Percentiles rank a stretch among this genome's conserved stretches.
phyloP scores from a whole-genome alignment of 2,329 filamentous ascomycete genomes.

The Diaporthe eres region DNA sequence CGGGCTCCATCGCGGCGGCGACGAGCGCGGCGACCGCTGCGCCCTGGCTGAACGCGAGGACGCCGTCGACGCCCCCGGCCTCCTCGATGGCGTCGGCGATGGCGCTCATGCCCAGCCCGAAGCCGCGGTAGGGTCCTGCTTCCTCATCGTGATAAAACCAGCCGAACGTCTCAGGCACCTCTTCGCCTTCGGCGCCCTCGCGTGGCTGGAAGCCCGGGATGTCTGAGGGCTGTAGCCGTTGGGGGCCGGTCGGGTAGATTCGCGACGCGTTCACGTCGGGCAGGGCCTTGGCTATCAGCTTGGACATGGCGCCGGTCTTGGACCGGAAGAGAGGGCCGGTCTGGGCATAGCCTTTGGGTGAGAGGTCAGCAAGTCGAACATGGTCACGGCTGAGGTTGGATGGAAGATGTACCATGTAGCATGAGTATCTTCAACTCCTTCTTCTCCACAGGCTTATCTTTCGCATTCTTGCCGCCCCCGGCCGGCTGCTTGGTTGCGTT shows the following conservation, averaged over 20 bases:
- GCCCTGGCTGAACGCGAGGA: slow-evolving; percentile 88
- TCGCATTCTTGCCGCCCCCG: neutral
- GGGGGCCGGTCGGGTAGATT: slow-evolving; percentile 39
- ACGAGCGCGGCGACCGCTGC: slow-evolving; percentile 80
- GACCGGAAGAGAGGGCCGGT: slow-evolving; percentile 34
- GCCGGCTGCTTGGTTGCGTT: slow-evolving; percentile 11
- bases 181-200: slow-evolving; percentile 15
- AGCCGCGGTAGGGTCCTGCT: slow-evolving; percentile 58
- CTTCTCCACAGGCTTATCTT: slow-evolving; percentile 29
- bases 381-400: neutral
- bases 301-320: slow-evolving; percentile 38
- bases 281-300: slow-evolving; percentile 37
- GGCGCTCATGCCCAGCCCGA: slow-evolving; percentile 74
- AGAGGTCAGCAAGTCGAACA: neutral
- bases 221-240: slow-evolving; percentile 33
- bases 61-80: slow-evolving; percentile 80
- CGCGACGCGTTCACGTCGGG: slow-evolving; percentile 34
- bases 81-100: slow-evolving; percentile 59
- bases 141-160: slow-evolving; percentile 40
- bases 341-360: slow-evolving; percentile 35
- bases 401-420: slow-evolving; percentile 30
- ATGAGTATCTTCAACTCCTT: slow-evolving; percentile 38
- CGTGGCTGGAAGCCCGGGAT: slow-evolving; percentile 38
- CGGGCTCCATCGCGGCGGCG: slow-evolving; percentile 77
- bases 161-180: slow-evolving; percentile 28